Base-by-base conservation (phyloP, 23 red algal genomes). In the Gracilaria vermiculophylla region DNA sequence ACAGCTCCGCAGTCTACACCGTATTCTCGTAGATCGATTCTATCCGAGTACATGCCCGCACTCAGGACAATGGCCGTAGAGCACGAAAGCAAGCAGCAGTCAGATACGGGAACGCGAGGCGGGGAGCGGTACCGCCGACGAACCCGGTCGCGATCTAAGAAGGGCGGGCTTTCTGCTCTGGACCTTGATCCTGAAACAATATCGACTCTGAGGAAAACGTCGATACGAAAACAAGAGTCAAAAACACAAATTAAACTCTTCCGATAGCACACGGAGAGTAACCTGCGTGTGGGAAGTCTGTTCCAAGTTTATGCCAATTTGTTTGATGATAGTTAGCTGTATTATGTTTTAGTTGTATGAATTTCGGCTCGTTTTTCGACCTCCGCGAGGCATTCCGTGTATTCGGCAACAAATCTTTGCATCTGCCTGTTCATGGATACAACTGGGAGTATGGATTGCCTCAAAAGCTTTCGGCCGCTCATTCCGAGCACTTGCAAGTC, bases 371-470 rank as follows among this genome's bases (percentile, higher is more conserved):
- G 37, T 36, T 58, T 57, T 27, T 76, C 78, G 15, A 92, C 12
- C 61, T 92, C 88, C 0, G 31, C 64, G 6, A 92, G 62, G 37
- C 60, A 71, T 55, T 93, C 90, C 19, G 67, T 36, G 51, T 93
- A 93, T 41, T 85, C 90, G 32, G 90, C 77, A 23, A 93, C 90
- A 60, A 93, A 84, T 28, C 90, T 43, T 71, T 93, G 90, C 90
- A 93, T 86, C 53, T 78, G 71, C 41, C 78, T 62, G 43, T 96
- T 91, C 20, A 70, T 55, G 37, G 86, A 56, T 35, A 91, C 60
- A 21, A 91, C 67, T 57, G 94, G 94, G 48, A 96, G 61, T 25
- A 96, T 37, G 21, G 81, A 85, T 37, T 91, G 57, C 48, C 73
- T 76, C 33, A 96, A 57, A 44, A 94, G 82, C 11, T 74, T 64